Conservation (phyloP, 2,329 filamentous ascomycete species). For the Fusarium dimerum region DNA sequence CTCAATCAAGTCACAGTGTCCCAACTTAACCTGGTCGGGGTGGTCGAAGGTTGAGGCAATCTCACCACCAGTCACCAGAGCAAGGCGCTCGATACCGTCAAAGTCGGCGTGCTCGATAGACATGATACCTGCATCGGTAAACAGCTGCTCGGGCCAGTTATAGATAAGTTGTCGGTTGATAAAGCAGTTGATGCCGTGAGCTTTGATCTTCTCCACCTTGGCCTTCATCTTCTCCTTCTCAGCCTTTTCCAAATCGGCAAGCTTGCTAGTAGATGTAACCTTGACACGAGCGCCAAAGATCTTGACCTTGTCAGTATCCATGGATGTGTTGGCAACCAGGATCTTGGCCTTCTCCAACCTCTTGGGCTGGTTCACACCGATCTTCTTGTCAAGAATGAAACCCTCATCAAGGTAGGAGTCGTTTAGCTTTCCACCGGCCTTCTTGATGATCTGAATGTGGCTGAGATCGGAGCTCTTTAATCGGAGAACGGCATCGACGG, state of each 20-base stretch:
- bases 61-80: slow-evolving; percentile 93
- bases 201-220: slow-evolving; percentile 98
- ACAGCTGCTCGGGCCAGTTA: slow-evolving; percentile 99
- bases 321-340: slow-evolving; percentile 93
- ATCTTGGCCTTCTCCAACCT: slow-evolving; percentile 98
- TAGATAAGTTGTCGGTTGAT: slow-evolving; percentile 99
- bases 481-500: slow-evolving; percentile 87
- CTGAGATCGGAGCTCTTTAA: slow-evolving; percentile 91
- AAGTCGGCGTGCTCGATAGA: slow-evolving; percentile 99
- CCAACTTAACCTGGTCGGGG: slow-evolving; percentile 94
- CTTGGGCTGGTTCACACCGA: slow-evolving; percentile 98
- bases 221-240: slow-evolving; percentile 99
- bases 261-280: slow-evolving; percentile 92
- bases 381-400: slow-evolving; percentile 99
- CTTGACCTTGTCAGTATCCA: slow-evolving; percentile 99
- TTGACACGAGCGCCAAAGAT: slow-evolving; percentile 98
- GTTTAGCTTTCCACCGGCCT: slow-evolving; percentile 93
- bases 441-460: slow-evolving; percentile 99
- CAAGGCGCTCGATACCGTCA: slow-evolving; percentile 93
- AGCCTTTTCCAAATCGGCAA: slow-evolving; percentile 97
- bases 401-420: slow-evolving; percentile 98
- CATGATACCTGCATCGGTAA: slow-evolving; percentile 95
- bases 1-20: slow-evolving; percentile 92
- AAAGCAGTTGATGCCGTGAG: slow-evolving; percentile 99
- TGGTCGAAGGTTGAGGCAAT: slow-evolving; percentile 98